These are phyloP conservation scores for Boletus mariae DNA, from an alignment of 1,284 basidiomycete genomes.

Conservation along the genomic window DNA sequence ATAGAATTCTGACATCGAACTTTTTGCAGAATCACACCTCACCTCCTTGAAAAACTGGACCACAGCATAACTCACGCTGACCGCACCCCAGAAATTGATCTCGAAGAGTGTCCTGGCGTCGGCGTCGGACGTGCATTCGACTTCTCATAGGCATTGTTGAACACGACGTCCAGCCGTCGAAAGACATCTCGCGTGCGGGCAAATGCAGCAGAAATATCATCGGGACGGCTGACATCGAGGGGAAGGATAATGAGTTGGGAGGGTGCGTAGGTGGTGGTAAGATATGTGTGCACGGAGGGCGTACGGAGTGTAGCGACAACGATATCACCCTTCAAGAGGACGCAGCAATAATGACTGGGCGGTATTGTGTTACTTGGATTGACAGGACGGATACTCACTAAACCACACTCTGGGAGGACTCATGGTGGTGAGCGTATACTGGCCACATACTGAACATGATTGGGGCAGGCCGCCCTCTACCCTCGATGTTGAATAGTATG, in stretches of 20 bases:
- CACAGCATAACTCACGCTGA: conserved; percentile 8
- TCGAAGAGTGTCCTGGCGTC: neutral
- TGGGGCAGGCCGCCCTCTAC: neutral
- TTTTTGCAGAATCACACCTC: conserved; percentile 16
- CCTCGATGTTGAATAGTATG: too few species aligned
- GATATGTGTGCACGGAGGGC: conserved; percentile 23
- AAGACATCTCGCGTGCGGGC: neutral
- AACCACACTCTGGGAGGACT: conserved; percentile 14
- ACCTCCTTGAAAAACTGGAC: conserved; percentile 19
- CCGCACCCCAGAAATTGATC: conserved; percentile 14
- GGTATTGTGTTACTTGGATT: neutral
- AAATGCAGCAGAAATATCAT: neutral
- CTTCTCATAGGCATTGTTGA: too few species aligned
- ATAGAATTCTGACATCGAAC: conserved; percentile 13
- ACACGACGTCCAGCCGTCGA: too few species aligned
- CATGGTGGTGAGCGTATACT: neutral
- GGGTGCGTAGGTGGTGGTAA: conserved; percentile 14
- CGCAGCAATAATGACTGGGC: conserved; percentile 29
- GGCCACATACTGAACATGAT: neutral
- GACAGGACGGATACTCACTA: conserved; percentile 3
- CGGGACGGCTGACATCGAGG: conserved; percentile 17
- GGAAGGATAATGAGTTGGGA: conserved; percentile 10
- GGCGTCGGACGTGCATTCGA: too few species aligned
- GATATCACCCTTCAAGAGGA: conserved; percentile 28
- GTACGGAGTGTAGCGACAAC: conserved; percentile 33